Percentiles rank a stretch among this genome's conserved stretches.
phyloP scores from a whole-genome alignment of 2,329 filamentous ascomycete species.

The Alternaria tenuissima region DNA sequence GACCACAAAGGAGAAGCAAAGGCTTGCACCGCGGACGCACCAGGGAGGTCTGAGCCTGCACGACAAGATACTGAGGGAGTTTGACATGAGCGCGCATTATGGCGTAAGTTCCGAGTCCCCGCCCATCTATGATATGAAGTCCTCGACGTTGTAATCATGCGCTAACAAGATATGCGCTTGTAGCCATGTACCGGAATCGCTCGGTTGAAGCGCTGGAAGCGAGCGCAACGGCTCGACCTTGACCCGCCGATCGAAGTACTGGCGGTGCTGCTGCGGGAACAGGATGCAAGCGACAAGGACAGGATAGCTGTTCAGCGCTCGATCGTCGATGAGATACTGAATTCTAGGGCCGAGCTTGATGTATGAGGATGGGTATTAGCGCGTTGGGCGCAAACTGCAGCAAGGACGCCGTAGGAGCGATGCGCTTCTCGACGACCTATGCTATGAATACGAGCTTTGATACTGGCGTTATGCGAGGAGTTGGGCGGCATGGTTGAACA shows the following conservation, averaged over 20 bases:
- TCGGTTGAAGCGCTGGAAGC: slow-evolving; percentile 84
- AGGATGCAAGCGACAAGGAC: slow-evolving; percentile 57
- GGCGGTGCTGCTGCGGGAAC: slow-evolving; percentile 79
- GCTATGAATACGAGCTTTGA: background rate
- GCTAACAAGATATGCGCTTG: slow-evolving; percentile 23
- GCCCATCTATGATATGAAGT: slow-evolving; percentile 31
- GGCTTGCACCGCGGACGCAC: slow-evolving; percentile 76
- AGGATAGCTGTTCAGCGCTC: slow-evolving; percentile 68
- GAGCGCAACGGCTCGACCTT: slow-evolving; percentile 83
- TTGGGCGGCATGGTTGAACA: slow-evolving; percentile 5
- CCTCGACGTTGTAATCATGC: background rate
- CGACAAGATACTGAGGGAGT: slow-evolving; percentile 90
- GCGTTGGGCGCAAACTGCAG: background rate
- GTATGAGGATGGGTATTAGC: slow-evolving; percentile 17
- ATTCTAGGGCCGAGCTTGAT: slow-evolving; percentile 55
- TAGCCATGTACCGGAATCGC: slow-evolving; percentile 89
- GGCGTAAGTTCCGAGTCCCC: slow-evolving; percentile 69
- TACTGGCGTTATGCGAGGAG: background rate
- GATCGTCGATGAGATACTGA: slow-evolving; percentile 74
- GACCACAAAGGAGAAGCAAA: slow-evolving; percentile 72
- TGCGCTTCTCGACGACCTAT: background rate
- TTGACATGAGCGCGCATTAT: slow-evolving; percentile 90
- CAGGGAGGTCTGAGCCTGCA: slow-evolving; percentile 74
- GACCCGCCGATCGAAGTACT: slow-evolving; percentile 89
- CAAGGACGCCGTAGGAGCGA: background rate